Percentiles rank a stretch among this genome's conserved stretches.
Conservation (phyloP, 768 basidiomycete species). For the Amanita pallidorosea region DNA sequence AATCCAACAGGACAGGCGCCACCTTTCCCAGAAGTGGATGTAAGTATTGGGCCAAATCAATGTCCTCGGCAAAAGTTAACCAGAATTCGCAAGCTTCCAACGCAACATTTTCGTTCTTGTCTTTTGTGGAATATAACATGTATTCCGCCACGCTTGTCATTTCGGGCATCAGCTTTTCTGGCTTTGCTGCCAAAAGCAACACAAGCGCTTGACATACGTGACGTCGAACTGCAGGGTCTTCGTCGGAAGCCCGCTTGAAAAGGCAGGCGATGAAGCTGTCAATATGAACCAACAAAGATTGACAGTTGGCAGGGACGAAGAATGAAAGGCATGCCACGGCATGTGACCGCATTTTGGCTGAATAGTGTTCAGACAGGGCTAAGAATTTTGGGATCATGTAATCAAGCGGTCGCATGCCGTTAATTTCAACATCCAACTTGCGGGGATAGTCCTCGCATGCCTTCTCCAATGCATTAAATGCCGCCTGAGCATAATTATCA, state of each 20-base stretch:
- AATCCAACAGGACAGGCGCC: slow-evolving; percentile 89
- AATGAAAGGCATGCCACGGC: slow-evolving; percentile 92
- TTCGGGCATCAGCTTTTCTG: slow-evolving; percentile 95
- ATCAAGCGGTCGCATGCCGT: slow-evolving; percentile 87
- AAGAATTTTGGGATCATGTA: slow-evolving; percentile 97
- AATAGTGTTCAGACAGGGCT: slow-evolving; percentile 72
- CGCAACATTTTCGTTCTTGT: slow-evolving; percentile 93
- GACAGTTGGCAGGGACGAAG: slow-evolving; percentile 80
- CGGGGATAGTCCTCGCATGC: slow-evolving; percentile 95
- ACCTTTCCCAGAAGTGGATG: slow-evolving; percentile 85
- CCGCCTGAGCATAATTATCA: slow-evolving; percentile 39
- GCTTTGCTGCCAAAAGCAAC: slow-evolving; percentile 81
- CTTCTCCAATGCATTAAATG: slow-evolving; percentile 90
- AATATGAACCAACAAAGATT: slow-evolving; percentile 84
- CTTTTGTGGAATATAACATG: slow-evolving; percentile 97
- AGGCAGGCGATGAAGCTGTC: slow-evolving; percentile 88
- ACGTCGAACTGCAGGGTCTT: slow-evolving; percentile 86
- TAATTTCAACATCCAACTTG: slow-evolving; percentile 90
- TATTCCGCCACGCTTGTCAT: slow-evolving; percentile 94
- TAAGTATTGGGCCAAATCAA: slow-evolving; percentile 73
- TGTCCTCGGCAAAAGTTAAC: slow-evolving; percentile 97
- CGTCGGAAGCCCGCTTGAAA: slow-evolving; percentile 92
- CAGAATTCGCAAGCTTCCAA: slow-evolving; percentile 99
- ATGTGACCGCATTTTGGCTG: slow-evolving; percentile 84
- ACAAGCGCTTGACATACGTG: slow-evolving; percentile 96